Base-by-base conservation (phyloP, 257 asterid genomes). In the Fraxinus cuspidata region DNA sequence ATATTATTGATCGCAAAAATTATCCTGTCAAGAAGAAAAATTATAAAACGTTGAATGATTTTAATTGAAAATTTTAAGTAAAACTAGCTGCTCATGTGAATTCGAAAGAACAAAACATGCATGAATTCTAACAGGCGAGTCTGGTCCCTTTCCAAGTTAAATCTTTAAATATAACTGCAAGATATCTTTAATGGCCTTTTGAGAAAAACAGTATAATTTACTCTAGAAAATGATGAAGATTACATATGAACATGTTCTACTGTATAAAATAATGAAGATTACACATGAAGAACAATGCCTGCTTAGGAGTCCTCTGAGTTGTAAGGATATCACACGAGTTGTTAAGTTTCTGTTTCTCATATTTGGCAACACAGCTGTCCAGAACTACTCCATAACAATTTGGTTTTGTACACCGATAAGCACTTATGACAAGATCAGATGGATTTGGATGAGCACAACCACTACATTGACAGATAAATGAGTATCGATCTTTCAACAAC, bases 391-490 rank as follows among this genome's bases (percentile, higher is more conserved):
- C 99, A 66, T 53, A 77, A 79, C 99, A 96, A 70, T 75, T 84
- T 38, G 86, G 86, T 77, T 84, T 83, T 73, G 34, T 69, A 87
- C 99, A 96, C 72, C 88, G 86, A 88, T 87, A 92, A 70, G 89
- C 89, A 79, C 82, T 83, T 72, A 88, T 85, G 66, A 89, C 89
- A 83, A 96, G 92, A 86, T 96, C 99, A 63, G 97, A 80, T 16
- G 89, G 82, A 84, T 90, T 92, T 77, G 84, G 74, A 81, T 85
- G 86, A 15, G 91, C 81, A 86, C 99, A 96, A 80, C 95, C 88
- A 74, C 86, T 84, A 83, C 99, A 96, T 77, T 88, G 91, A 80
- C 99, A 96, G 64, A 78, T 83, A 81, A 96, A 96, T 7, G 92
- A 85, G 89, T 96, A 96, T 72, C 74, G 88, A 70, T 93, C 92